phyloP scores from a whole-genome alignment of 2,329 filamentous ascomycete genomes.

The Cercospora citrullina region DNA sequence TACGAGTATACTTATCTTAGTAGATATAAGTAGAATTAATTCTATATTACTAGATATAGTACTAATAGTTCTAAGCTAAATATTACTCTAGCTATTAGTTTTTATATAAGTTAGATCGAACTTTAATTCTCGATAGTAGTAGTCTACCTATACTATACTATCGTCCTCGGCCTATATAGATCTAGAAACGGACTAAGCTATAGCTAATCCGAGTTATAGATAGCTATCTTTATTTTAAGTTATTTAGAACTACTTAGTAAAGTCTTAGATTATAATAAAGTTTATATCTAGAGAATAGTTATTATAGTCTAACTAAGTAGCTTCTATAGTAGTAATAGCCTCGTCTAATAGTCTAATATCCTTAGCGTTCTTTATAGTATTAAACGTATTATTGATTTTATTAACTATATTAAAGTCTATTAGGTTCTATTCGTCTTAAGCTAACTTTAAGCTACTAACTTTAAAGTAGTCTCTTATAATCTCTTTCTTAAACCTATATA shows the following conservation, averaged over 20 bases:
- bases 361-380: background rate
- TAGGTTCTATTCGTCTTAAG: background rate
- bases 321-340: background rate
- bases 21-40: background rate
- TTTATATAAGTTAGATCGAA: background rate
- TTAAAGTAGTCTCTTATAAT: background rate
- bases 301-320: background rate
- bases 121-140: background rate
- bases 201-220: background rate
- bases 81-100: background rate
- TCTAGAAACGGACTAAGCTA: background rate
- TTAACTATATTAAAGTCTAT: background rate
- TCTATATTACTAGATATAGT: background rate
- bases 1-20: background rate
- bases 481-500: background rate
- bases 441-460: background rate
- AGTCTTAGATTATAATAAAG: background rate
- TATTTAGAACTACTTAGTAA: background rate
- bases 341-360: background rate
- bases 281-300: background rate
- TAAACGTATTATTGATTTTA: background rate
- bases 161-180: background rate
- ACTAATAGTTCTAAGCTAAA: background rate
- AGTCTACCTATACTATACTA: background rate
- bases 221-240: background rate